Evolutionary conservation across 305 asterid genomes (phyloP), one percentile per base, ranked within the genome.

Genomic region (Fraxinus baroniana): DNA sequence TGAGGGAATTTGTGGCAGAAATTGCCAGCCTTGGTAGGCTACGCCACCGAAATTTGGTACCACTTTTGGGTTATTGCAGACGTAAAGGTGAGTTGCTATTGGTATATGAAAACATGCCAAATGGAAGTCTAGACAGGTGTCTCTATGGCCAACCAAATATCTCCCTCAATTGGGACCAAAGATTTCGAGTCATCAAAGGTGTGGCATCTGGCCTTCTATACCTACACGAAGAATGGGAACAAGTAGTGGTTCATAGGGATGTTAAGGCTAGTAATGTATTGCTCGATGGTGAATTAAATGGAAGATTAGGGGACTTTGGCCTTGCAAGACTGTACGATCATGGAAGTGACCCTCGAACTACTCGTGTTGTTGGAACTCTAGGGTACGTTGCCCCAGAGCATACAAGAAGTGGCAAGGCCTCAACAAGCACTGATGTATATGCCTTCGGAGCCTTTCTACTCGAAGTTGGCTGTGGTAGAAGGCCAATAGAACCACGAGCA

Each of bases 391-490:
- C 97, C 2, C 97, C 97, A 0, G 94, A 93, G 78, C 92, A 89
- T 15, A 79, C 89, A 0, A 83, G 91, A 46, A 90, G 93, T 0
- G 95, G 95, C 17, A 87, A 79, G 85, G 95, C 95, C n/a, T 90
- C 95, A 0, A 89, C 94, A 0, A 72, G 88, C 74, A 86, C 90
- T 0, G 97, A 93, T 62, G 93, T 91, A 20, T 93, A 88, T 30
- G 95, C 93, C 0, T 93, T 93, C 74, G 97, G 97, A 68, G 96
- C 97, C 0, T 90, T 93, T 70, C 71, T 90, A 68, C 93, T 93
- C 0, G 97, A 93, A 78, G 97, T 88, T 24, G 85, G 55, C 0
- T 87, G 93, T 52, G 91, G 91, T 12, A 85, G 89, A 83, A 87
- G 91, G 80, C 93, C 90, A 0, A 86, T 90, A 10, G 86, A 90